Conservation (phyloP, 371 early-diverging fungal species). For the Entomophthora muscae region DNA sequence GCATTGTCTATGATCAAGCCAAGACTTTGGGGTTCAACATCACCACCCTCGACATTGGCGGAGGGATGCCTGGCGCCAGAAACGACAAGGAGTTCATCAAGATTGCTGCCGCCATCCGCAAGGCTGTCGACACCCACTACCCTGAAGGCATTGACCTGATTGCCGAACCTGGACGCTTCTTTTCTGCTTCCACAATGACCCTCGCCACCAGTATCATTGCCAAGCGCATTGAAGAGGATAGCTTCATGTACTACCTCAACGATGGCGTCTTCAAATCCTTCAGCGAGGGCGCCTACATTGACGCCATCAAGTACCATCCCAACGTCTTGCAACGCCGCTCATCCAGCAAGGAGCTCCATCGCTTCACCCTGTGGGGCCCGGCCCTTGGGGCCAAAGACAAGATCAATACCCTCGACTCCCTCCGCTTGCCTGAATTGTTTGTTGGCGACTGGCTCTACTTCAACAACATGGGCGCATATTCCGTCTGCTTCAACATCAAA, state of each 20-base stretch:
- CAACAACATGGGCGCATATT: constrained; percentile 95
- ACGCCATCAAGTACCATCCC: constrained; percentile 47
- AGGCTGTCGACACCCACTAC: constrained; percentile 42
- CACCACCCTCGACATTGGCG: constrained; percentile 81
- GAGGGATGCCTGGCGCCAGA: constrained; percentile 75
- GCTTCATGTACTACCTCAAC: constrained; percentile 85
- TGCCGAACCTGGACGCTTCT: constrained; percentile 96
- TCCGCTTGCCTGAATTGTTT: constrained; percentile 57
- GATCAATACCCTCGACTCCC: constrained; percentile 37
- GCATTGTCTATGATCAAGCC: constrained; percentile 72
- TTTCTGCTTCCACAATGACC: constrained; percentile 81
- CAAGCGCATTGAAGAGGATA: constrained; percentile 32
- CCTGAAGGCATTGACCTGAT: constrained; percentile 67
- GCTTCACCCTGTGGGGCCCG: constrained; percentile 88
- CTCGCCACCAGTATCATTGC: constrained; percentile 81
- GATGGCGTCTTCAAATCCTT: constrained; percentile 96
- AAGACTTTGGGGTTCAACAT: constrained; percentile 49
- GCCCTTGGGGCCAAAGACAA: constrained; percentile 96
- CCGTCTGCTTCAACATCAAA: constrained; percentile 65
- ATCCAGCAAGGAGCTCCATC: constrained; percentile 14
- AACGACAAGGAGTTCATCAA: constrained; percentile 24
- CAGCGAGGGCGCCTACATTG: constrained; percentile 95
- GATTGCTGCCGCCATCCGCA: constrained; percentile 31
- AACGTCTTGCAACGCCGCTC: background rate
- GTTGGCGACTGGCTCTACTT: constrained; percentile 94